Evolutionary conservation across 768 basidiomycete genomes (phyloP).

Genomic region (Suillus weaverae): DNA sequence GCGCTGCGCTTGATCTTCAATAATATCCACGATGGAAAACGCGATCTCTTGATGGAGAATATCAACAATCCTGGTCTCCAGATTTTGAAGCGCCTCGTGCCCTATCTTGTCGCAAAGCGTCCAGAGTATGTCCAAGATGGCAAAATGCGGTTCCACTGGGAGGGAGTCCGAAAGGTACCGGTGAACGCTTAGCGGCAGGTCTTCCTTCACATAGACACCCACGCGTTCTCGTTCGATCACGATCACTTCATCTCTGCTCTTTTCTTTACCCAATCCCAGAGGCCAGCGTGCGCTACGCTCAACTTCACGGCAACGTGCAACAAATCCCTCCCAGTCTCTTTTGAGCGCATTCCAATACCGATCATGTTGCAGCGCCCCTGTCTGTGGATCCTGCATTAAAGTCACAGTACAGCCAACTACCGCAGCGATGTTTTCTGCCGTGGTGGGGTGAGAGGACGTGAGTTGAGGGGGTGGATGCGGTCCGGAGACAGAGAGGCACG

Average conservation of each 20-base stretch:
- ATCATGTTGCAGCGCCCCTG: slow-evolving; percentile 74
- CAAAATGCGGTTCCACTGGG: slow-evolving; percentile 50
- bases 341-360: slow-evolving; percentile 85
- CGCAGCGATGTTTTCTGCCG: slow-evolving; percentile 74
- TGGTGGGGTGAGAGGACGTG: slow-evolving; percentile 58
- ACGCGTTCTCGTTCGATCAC: slow-evolving; percentile 79
- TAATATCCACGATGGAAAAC: slow-evolving; percentile 74
- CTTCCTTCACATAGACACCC: slow-evolving; percentile 61
- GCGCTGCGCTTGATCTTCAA: slow-evolving; percentile 62
- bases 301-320: slow-evolving; percentile 86
- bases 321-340: slow-evolving; percentile 94
- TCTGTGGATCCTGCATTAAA: slow-evolving; percentile 70
- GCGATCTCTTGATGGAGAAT: slow-evolving; percentile 76
- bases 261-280: slow-evolving; percentile 56
- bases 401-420: slow-evolving; percentile 86
- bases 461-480: slow-evolving; percentile 54
- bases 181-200: slow-evolving; percentile 62
- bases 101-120: slow-evolving; percentile 61
- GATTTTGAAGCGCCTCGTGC: slow-evolving; percentile 49
- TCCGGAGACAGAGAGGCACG: slow-evolving; percentile 66
- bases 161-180: slow-evolving; percentile 47
- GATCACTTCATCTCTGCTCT: slow-evolving; percentile 46
- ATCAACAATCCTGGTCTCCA: slow-evolving; percentile 62
- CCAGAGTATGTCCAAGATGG: slow-evolving; percentile 63
- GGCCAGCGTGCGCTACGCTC: slow-evolving; percentile 87